A percentile compares a stretch with the other conserved stretches of the same genome.
Conservation (phyloP, 2,329 filamentous ascomycete species). For the Alternaria incomplexa region DNA sequence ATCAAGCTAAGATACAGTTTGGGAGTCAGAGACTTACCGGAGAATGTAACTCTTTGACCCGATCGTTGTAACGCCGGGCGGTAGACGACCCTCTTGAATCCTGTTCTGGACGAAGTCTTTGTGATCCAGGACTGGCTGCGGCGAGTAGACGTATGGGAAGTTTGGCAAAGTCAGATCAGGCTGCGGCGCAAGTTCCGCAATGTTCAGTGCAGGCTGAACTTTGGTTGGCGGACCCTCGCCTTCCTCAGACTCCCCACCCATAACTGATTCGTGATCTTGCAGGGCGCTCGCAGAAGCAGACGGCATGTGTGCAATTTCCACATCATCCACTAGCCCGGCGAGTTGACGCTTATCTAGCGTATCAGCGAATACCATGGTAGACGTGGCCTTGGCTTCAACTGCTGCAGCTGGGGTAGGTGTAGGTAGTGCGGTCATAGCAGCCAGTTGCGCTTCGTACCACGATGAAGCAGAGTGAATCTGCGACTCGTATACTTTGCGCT, state of each 20-base stretch:
- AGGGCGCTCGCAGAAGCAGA: conserved; percentile 6
- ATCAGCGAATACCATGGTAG: conserved; percentile 26
- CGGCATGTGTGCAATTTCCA: conserved; percentile 18
- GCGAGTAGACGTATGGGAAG: conserved; percentile 41
- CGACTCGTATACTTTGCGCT: conserved; percentile 46
- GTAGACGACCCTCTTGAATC: conserved; percentile 55
- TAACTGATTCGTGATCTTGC: conserved; percentile 18
- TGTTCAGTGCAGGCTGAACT: conserved; percentile 21
- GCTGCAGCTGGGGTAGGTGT: conserved; percentile 8
- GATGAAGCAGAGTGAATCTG: conserved; percentile 41
- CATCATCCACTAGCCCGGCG: conserved; percentile 31
- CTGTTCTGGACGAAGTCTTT: conserved; percentile 45
- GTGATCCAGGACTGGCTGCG: conserved; percentile 38
- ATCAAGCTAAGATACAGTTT: neutral
- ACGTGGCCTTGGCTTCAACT: conserved; percentile 20
- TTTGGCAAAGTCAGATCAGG: conserved; percentile 30
- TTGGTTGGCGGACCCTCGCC: conserved; percentile 30
- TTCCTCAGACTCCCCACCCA: conserved; percentile 28
- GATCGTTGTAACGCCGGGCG: conserved; percentile 63
- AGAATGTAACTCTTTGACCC: conserved; percentile 67
- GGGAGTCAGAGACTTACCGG: conserved; percentile 46
- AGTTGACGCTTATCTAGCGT: conserved; percentile 36
- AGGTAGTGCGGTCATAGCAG: conserved; percentile 32
- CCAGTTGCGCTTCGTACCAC: conserved; percentile 37
- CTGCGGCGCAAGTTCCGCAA: conserved; percentile 13